These are phyloP conservation scores for Nemania bipapillata DNA, from an alignment of 2,329 filamentous ascomycete genomes.

Conservation along the genomic window DNA sequence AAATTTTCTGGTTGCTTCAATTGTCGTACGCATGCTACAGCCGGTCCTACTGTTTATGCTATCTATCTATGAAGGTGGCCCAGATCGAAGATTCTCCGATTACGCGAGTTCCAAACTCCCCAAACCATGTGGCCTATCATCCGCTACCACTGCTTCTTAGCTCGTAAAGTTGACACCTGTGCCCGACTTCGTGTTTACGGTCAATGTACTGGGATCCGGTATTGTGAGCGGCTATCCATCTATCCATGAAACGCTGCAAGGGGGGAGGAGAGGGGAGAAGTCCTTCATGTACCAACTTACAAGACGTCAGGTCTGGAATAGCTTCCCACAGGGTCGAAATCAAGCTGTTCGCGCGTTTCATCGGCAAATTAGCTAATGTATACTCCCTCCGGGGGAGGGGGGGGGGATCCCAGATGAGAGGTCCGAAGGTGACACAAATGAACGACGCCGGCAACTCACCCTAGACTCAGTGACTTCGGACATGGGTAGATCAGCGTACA, in stretches of 20 bases:
- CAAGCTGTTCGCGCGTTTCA: slow-evolving; percentile 48
- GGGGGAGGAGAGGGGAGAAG: no score
- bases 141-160: background rate
- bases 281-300: slow-evolving; percentile 46
- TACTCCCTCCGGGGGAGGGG: background rate
- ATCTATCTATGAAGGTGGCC: slow-evolving; percentile 5
- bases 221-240: slow-evolving; percentile 15
- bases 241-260: background rate
- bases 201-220: slow-evolving; percentile 40
- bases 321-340: slow-evolving; percentile 57
- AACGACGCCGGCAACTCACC: slow-evolving; percentile 45
- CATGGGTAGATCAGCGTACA: slow-evolving; percentile 53
- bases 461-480: slow-evolving; percentile 53
- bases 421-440: background rate
- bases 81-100: background rate
- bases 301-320: slow-evolving; percentile 57
- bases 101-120: background rate
- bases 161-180: slow-evolving; percentile 47
- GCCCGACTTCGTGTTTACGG: slow-evolving; percentile 50
- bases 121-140: background rate
- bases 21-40: slow-evolving; percentile 18
- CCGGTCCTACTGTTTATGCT: slow-evolving; percentile 6
- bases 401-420: background rate
- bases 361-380: slow-evolving; percentile 12
- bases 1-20: slow-evolving; percentile 6